Evolutionary conservation across 2,329 filamentous ascomycete species (phyloP), one percentile per base, ranked within the genome.

Genomic region (Trichophyton rubrum): DNA sequence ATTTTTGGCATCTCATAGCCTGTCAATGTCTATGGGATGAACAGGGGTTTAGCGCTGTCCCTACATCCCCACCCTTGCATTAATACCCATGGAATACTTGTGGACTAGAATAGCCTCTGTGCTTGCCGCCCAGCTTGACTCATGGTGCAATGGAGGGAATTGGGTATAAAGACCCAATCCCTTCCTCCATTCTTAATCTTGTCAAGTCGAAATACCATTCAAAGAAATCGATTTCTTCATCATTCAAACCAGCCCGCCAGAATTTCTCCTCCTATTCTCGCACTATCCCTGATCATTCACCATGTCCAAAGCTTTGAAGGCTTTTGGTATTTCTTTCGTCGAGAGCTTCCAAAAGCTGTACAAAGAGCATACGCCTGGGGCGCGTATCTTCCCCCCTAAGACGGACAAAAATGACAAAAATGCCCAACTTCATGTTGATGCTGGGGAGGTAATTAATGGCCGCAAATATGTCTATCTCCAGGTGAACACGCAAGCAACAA

Each of bases 381-480:
- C 9, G 57, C 64, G 33, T 38, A 62, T 30, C 53, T 33, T 30
- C 4, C 59, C 59, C 9, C 47, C 45, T 15, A 57, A 56, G 27
- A 56, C n/a, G 17, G 45, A 17, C n/a, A 30, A 60, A 3, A 60
- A 60, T 15, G 59, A 60, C 22, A 38, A 27, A 17, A 60, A 60
- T 22, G 33, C 13, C n/a, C 59, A 60, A 33, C 30, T 60, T 3
- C 59, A 47, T 17, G 20, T 60, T 15, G 59, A 60, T 22, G 59
- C 59, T 24, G 59, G 59, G 27, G 59, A 60, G 27, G 47, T 56
- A 15, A 60, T 27, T 17, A 47, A 60, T 33, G 59, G 59, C 3
- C 24, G 30, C 17, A 60, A 56, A 56, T 8, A 30, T 27, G 35
- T 60, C 20, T 60, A 60, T 49, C 45, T 60, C n/a, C 59, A 60